phyloP scores from a whole-genome alignment of 495 filamentous ascomycete genomes.

The Evernia prunastri region DNA sequence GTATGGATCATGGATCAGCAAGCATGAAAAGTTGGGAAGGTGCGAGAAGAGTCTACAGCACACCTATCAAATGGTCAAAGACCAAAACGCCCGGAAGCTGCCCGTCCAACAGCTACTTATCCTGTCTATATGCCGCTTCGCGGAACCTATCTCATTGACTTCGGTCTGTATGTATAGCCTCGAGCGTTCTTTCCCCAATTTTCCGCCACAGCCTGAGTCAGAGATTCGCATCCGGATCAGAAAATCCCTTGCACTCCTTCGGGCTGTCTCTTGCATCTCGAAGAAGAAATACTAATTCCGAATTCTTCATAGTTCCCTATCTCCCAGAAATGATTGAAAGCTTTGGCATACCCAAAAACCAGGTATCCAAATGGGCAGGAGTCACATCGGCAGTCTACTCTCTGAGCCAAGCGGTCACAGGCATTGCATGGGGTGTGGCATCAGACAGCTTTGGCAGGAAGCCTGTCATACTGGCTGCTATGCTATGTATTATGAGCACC shows the following conservation, averaged over 20 bases:
- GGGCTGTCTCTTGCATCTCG: background rate
- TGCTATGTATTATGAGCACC: constrained; percentile 65
- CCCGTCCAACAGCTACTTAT: constrained; percentile 51
- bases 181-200: background rate
- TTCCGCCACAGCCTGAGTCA: background rate
- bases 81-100: constrained; percentile 32
- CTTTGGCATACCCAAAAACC: constrained; percentile 63
- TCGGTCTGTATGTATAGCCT: constrained; percentile 14
- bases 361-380: constrained; percentile 73
- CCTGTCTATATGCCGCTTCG: constrained; percentile 67
- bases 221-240: background rate
- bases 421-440: constrained; percentile 70
- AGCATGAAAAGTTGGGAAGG: background rate
- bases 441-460: constrained; percentile 72
- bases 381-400: constrained; percentile 68
- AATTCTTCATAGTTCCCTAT: constrained; percentile 65
- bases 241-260: background rate
- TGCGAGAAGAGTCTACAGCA: background rate
- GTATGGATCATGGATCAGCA: constrained; percentile 3
- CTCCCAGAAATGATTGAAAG: constrained; percentile 82
- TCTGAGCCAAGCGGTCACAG: constrained; percentile 63
- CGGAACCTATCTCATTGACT: constrained; percentile 52
- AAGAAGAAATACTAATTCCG: background rate
- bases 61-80: constrained; percentile 11
- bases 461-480: constrained; percentile 61